Evolutionary conservation across 345 rosid species (phyloP).

Genomic region (Triadica sebifera): DNA sequence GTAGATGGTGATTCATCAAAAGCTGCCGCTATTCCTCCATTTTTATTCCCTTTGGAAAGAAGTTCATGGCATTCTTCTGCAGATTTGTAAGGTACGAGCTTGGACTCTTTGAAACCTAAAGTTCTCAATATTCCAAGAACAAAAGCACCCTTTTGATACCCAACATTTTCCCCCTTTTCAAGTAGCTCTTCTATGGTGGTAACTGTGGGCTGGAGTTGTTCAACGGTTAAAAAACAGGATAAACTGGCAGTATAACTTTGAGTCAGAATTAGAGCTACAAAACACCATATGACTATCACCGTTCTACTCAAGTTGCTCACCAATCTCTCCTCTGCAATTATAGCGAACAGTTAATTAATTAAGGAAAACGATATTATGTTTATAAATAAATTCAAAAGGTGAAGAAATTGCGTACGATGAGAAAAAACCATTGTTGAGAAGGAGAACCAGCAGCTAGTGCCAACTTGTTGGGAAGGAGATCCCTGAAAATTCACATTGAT

Average conservation of each 20-base stretch:
- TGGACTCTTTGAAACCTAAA: conserved; percentile 16
- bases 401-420: neutral
- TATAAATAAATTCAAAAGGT: neutral
- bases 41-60: conserved; percentile 15
- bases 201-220: conserved; percentile 45
- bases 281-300: conserved; percentile 56
- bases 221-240: conserved; percentile 46
- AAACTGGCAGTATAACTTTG: conserved; percentile 72
- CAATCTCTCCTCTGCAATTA: conserved; percentile 54
- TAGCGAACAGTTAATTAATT: neutral
- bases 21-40: conserved; percentile 33
- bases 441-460: conserved; percentile 76
- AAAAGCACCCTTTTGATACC: conserved; percentile 40
- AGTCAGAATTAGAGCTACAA: conserved; percentile 56
- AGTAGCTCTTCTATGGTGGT: conserved; percentile 35
- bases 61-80: conserved; percentile 22
- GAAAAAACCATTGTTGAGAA: conserved; percentile 33
- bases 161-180: conserved; percentile 34
- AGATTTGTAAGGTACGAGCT: conserved; percentile 13
- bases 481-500: conserved; percentile 11
- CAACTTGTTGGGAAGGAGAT: conserved; percentile 33
- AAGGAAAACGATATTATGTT: too few relatives aligned
- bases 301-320: conserved; percentile 41
- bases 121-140: conserved; percentile 24
- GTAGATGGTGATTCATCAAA: conserved; percentile 35